These are phyloP conservation scores for Penicillium sp. DNA, from an alignment of 2,329 filamentous ascomycete genomes.

Conservation along the genomic window DNA sequence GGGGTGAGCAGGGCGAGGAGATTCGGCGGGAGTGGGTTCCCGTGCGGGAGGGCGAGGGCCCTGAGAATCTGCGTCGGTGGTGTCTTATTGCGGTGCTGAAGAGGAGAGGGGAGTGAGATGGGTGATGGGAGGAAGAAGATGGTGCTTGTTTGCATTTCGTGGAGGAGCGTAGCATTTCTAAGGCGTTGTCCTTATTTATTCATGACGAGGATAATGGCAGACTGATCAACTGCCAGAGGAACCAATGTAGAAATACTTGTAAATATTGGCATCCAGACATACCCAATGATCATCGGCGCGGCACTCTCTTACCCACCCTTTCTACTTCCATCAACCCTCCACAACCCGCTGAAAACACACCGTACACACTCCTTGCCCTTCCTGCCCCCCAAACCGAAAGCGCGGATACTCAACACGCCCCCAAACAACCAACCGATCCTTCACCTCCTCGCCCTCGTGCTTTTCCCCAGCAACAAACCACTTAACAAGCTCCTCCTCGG, in stretches of 20 bases:
- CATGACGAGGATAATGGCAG: background rate
- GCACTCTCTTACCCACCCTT: too few species aligned
- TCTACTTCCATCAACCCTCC: background rate
- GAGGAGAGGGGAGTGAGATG: constrained; percentile 11
- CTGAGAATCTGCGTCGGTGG: constrained; percentile 59
- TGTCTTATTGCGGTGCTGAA: constrained; percentile 54
- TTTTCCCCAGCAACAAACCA: constrained; percentile 68
- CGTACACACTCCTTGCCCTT: constrained; percentile 86
- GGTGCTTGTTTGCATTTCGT: background rate
- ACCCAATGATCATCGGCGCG: too few species aligned
- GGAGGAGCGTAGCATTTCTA: too few species aligned
- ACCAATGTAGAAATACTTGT: background rate
- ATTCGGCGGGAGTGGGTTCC: constrained; percentile 49
- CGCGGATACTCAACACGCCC: constrained; percentile 76
- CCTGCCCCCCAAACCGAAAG: constrained; percentile 85
- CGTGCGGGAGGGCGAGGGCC: constrained; percentile 49
- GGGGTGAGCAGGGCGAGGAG: constrained; percentile 39
- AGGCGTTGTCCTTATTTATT: background rate
- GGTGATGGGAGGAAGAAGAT: background rate
- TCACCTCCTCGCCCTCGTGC: constrained; percentile 6
- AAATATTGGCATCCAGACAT: background rate
- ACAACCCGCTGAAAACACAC: constrained; percentile 69
- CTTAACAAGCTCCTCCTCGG: constrained; percentile 74
- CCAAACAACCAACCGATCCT: constrained; percentile 59
- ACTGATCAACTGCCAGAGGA: background rate